Evolutionary conservation across 202 grass and related monocot genomes (phyloP).

Genomic region (Schoenoplectus triqueter): DNA sequence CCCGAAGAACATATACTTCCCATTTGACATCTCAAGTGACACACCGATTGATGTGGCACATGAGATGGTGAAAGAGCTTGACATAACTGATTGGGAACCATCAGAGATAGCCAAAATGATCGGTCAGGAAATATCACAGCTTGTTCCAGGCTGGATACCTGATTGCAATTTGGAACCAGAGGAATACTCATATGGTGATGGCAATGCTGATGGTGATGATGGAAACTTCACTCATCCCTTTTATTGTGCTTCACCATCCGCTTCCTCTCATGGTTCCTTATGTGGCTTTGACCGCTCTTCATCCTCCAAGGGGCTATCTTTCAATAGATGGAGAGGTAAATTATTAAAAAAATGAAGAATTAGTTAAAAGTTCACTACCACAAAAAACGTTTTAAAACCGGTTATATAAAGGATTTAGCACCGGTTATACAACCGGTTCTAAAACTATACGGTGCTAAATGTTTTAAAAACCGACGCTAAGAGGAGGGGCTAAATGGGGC

Average conservation of each 20-base stretch:
- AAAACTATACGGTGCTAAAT: too few relatives aligned
- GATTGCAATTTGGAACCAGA: slow-evolving; percentile 40
- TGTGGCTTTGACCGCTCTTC: slow-evolving; percentile 31
- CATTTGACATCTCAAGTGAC: slow-evolving; percentile 71
- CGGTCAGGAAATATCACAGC: slow-evolving; percentile 54
- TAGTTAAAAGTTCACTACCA: background rate
- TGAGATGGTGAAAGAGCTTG: slow-evolving; percentile 95
- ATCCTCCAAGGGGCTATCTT: slow-evolving; percentile 6
- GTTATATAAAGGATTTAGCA: too few relatives aligned
- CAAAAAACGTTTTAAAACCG: too few relatives aligned
- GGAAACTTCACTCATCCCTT: slow-evolving; percentile 50
- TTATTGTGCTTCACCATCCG: slow-evolving; percentile 61
- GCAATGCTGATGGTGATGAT: slow-evolving; percentile 37
- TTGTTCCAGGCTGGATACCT: slow-evolving; percentile 55
- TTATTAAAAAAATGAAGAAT: background rate
- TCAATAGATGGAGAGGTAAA: slow-evolving; percentile 38
- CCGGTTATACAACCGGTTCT: too few relatives aligned
- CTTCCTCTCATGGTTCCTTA: slow-evolving; percentile 65
- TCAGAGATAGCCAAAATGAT: slow-evolving; percentile 86
- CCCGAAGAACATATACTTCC: slow-evolving; percentile 86
- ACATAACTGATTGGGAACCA: slow-evolving; percentile 66
- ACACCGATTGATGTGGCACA: slow-evolving; percentile 71
- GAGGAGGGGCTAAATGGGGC: too few relatives aligned
- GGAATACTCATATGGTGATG: slow-evolving; percentile 53
- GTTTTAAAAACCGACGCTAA: too few relatives aligned